Base-by-base conservation (phyloP, 192 early-diverging fungal genomes). In the Backusella australiensis region DNA sequence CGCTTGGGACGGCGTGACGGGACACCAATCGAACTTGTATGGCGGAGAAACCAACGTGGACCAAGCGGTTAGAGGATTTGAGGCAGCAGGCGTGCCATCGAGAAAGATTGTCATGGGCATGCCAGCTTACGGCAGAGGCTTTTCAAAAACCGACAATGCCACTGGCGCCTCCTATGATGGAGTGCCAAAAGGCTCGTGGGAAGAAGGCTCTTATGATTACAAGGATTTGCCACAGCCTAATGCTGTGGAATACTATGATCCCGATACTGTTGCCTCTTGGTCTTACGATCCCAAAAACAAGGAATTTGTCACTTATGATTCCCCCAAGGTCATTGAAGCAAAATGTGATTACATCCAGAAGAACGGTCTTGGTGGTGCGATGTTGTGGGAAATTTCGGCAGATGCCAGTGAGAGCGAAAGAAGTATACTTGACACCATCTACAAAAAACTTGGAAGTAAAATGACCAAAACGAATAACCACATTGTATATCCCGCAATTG, bases 171-270 rank as follows among this genome's bases (percentile, higher is more conserved):
- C 85, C 36, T 95, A 91, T 67, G 74, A 79, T 6, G 96, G 96
- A 14, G 84, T 92, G n/a, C 90, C 92, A 7, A 80, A 89, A 52
- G 94, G 94, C 34, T 90, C 90, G 4, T 97, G 96, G 95, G 98
- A 99, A 80, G 81, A 91, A 53, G 98, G 98, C 2, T 89, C 94
- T 35, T 93, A 91, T 80, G 98, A 99, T 79, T 99, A 94, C 84
- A 97, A 96, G 83, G 77, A 85, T 12, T 81, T 99, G 74, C 93
- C 92, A 14, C 71, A 78, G 4, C 82, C 88, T 12, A 89, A 88
- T 21, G 90, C 92, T 32, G 75, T 78, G 4, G 89, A 93, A 38
- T 88, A 92, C 72, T 94, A 93, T 90, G 96, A 98, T 77, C 86
- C 89, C 2, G 77, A 88, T 17, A 85, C 89, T 26, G 85, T 91